These are phyloP conservation scores for Suillus subalutaceus DNA, from an alignment of 768 basidiomycete species.

Conservation along the genomic window DNA sequence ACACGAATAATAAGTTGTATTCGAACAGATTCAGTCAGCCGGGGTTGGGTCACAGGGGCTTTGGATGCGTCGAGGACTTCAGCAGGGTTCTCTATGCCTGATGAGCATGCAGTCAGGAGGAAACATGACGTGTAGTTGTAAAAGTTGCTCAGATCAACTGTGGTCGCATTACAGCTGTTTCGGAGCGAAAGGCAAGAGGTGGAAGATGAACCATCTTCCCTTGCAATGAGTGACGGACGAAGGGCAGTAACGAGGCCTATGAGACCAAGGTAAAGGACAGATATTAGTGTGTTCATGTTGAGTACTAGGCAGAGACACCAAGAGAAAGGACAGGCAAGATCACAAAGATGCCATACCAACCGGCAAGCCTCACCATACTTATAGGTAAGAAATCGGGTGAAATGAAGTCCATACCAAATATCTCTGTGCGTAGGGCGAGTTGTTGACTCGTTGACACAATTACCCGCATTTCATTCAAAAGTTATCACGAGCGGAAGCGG, in stretches of 20 bases:
- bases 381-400: neutral
- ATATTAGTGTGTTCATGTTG: neutral
- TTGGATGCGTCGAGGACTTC: conserved; percentile 11
- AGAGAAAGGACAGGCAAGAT: conserved; percentile 3
- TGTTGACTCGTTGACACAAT: neutral
- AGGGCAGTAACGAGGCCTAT: conserved; percentile 12
- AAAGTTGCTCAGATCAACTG: conserved; percentile 20
- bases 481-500: neutral
- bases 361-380: neutral
- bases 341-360: neutral
- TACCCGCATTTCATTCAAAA: neutral
- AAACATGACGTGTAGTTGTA: conserved; percentile 23
- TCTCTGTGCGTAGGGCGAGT: neutral
- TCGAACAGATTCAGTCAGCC: conserved; percentile 20
- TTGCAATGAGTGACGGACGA: conserved; percentile 12
- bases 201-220: conserved; percentile 15
- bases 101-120: conserved; percentile 23
- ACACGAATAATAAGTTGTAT: neutral
- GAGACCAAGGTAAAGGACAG: conserved; percentile 7
- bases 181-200: conserved; percentile 20
- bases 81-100: conserved; percentile 6
- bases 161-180: conserved; percentile 23
- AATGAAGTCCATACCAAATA: neutral
- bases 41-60: conserved; percentile 22
- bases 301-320: neutral